These are phyloP conservation scores for Blumeria graminis DNA, from an alignment of 2,329 filamentous ascomycete genomes.

Conservation along the genomic window DNA sequence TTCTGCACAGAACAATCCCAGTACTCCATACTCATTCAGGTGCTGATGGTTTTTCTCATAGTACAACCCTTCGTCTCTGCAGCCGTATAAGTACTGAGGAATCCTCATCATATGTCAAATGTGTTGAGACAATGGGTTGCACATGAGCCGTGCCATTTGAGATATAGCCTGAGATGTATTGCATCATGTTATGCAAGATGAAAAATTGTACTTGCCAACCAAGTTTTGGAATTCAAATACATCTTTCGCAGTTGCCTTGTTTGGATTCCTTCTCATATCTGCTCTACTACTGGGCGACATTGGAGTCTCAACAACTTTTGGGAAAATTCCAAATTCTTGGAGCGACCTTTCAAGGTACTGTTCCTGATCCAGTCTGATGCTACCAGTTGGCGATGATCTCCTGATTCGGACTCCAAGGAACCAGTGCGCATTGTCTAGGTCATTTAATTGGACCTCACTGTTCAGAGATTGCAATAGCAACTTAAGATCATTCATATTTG, in stretches of 20 bases:
- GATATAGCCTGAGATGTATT: too few relatives aligned
- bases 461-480: not conserved
- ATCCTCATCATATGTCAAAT: not conserved
- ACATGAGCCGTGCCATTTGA: not conserved
- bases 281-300: too few relatives aligned
- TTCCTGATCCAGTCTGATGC: too few relatives aligned
- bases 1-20: not conserved
- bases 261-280: too few relatives aligned
- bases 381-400: too few relatives aligned
- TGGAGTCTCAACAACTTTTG: not conserved
- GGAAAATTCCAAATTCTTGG: not conserved
- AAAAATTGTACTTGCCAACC: not conserved
- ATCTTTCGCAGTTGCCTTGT: too few relatives aligned
- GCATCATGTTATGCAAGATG: not conserved
- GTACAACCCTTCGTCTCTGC: not conserved
- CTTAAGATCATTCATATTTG: too few relatives aligned
- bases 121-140: not conserved
- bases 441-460: not conserved
- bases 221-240: not conserved
- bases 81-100: not conserved
- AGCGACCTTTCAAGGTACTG: not conserved
- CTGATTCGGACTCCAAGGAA: too few relatives aligned
- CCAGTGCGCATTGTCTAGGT: not conserved
- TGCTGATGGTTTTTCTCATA: not conserved
- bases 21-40: not conserved